Conservation (phyloP, 2,329 filamentous ascomycete genomes). For the Aspergillus neotritici region DNA sequence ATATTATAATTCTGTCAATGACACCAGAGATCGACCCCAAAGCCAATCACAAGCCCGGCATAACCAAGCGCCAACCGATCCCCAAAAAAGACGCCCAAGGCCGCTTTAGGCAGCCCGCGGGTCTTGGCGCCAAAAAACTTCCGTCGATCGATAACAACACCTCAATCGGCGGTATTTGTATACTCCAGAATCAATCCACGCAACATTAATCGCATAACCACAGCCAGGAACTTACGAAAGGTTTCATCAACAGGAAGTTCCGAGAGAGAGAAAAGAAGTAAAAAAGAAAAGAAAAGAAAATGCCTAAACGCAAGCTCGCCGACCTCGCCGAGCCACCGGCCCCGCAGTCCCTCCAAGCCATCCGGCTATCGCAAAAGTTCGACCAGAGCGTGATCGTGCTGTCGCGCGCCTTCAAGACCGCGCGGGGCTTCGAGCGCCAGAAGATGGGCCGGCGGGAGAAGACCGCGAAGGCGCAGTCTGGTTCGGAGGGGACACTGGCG, state of each 20-base stretch:
- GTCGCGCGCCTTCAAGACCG: conserved; percentile 50
- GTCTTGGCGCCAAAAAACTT: no score
- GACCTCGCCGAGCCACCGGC: conserved; percentile 26
- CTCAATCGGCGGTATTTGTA: no score
- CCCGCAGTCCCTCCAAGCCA: conserved; percentile 24
- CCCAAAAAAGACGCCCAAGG: no score
- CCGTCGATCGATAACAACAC: no score
- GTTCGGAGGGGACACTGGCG: conserved; percentile 35
- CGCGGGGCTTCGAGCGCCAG: conserved; percentile 58
- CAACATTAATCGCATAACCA: no score
- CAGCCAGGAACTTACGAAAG: no score
- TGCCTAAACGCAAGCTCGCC: conserved; percentile 40
- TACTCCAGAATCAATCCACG: no score
- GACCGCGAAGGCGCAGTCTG: conserved; percentile 41
- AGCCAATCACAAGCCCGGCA: neutral
- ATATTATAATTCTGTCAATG: no score
- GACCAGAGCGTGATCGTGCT: conserved; percentile 48
- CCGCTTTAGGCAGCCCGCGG: no score
- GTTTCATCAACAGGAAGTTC: no score
- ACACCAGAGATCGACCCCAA: no score
- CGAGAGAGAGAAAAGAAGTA: neutral
- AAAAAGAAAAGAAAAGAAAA: conserved; percentile 11
- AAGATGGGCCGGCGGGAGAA: conserved; percentile 58
- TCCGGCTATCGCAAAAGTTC: conserved; percentile 44
- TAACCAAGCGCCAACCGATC: neutral